Base-by-base conservation (phyloP, 2,329 filamentous ascomycete species). In the Colletotrichum orchidophilum region DNA sequence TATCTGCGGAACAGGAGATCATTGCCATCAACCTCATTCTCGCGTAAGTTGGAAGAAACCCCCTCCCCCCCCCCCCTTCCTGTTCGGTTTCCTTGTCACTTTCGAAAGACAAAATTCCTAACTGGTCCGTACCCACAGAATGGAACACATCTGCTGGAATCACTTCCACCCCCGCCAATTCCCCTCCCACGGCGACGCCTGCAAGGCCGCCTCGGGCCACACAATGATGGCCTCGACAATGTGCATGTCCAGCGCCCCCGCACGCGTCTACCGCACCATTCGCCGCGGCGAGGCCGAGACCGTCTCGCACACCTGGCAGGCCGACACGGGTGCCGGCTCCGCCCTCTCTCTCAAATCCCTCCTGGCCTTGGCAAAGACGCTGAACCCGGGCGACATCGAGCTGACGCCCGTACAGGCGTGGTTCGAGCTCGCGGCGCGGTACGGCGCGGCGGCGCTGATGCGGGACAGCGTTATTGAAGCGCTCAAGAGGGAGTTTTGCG, bases 21-120 rank as follows among this genome's bases (percentile, higher is more conserved):
- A 78, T 80, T 53, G 85, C 81, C 21, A 82, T 88, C 73, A 88
- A 88, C 77, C 87, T 88, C 63, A 87, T 88, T 67, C 79, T 88
- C 26, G 83, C 84, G 86, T 88, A 80, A 74, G 85, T 76, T 11
- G 15, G 12, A n/a, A 39, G 4, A 42, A 42, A 27, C 68, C 7
- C 33, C 3, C 46, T 61, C 24, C 31, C 13, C 8, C 18, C 39
- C 13, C 7, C 18, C 33, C 5, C 2, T n/a, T 7, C 3, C n/a
- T n/a, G n/a, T n/a, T n/a, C n/a, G n/a, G n/a, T n/a, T n/a, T n/a
- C n/a, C n/a, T n/a, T n/a, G n/a, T 26, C 3, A 33, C 12, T 1
- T 18, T 0, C 3, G 2, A 24, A 5, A 11, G 24, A 24, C 63
- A 73, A 69, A 74, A 42, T 12, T 8, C 1, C 8, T 8, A 15